Evolutionary conservation across 306 rosid species (phyloP).

Genomic region (Trifolium repens): DNA sequence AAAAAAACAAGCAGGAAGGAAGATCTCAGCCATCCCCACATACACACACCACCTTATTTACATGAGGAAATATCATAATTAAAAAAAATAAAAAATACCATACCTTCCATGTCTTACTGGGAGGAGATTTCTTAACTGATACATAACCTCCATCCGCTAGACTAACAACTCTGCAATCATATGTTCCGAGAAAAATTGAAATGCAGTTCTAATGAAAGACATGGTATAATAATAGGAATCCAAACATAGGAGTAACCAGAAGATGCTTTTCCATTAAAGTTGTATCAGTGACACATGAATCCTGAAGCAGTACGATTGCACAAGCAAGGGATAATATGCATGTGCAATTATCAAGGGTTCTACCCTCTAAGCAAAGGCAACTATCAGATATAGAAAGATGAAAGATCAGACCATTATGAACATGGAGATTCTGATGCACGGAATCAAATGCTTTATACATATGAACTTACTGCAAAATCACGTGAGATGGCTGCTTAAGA

Average conservation of each 20-base stretch:
- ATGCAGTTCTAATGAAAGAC: constrained; percentile 33
- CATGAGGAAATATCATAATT: constrained; percentile 26
- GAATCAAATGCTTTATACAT: neutral
- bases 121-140: constrained; percentile 89
- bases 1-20: constrained; percentile 6
- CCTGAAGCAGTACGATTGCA: neutral
- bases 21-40: neutral
- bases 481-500: constrained; percentile 10
- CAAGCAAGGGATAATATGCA: constrained; percentile 24
- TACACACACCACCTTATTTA: constrained; percentile 20
- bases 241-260: constrained; percentile 22
- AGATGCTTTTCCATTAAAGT: constrained; percentile 25
- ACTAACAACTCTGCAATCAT: constrained; percentile 76
- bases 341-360: constrained; percentile 31
- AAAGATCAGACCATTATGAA: constrained; percentile 1
- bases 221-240: constrained; percentile 19
- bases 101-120: constrained; percentile 87
- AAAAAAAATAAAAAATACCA: constrained; percentile 28
- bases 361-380: constrained; percentile 22
- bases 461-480: neutral
- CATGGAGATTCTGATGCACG: neutral
- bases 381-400: constrained; percentile 10
- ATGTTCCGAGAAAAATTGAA: constrained; percentile 41
- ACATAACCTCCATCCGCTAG: constrained; percentile 78
- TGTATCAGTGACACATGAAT: constrained; percentile 32